These are phyloP conservation scores for Colletotrichum sp. DNA, from an alignment of 2,329 filamentous ascomycete species.

Conservation along the genomic window DNA sequence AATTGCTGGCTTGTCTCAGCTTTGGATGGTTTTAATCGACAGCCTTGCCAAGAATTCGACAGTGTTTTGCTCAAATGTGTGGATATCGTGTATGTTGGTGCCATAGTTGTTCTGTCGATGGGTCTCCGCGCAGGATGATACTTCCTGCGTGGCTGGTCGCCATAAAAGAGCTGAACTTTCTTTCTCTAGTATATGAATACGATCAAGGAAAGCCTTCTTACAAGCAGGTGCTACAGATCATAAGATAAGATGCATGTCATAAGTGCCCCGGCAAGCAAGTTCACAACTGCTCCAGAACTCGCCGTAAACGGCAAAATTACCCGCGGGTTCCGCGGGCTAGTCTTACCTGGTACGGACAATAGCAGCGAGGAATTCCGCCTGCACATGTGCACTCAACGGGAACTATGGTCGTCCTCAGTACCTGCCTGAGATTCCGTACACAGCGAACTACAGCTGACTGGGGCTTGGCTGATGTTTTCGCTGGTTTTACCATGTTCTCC, in stretches of 20 bases:
- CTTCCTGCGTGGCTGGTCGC: too few species aligned
- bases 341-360: background rate
- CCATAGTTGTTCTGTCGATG: background rate
- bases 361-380: background rate
- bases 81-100: background rate
- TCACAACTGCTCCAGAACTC: background rate
- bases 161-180: background rate
- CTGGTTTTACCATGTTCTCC: background rate
- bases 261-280: background rate
- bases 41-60: background rate
- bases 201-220: background rate
- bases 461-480: background rate
- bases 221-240: background rate
- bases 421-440: accelerated
- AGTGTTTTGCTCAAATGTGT: background rate
- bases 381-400: background rate
- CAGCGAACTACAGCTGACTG: background rate
- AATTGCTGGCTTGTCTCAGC: background rate
- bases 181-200: background rate
- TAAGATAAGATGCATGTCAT: background rate
- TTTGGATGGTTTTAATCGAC: background rate
- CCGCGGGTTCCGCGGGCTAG: background rate
- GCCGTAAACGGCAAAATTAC: background rate
- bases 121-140: too few species aligned
- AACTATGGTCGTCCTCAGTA: background rate